Conservation (phyloP, 2,329 filamentous ascomycete species). For the Ceratocystiopsis minuta region DNA sequence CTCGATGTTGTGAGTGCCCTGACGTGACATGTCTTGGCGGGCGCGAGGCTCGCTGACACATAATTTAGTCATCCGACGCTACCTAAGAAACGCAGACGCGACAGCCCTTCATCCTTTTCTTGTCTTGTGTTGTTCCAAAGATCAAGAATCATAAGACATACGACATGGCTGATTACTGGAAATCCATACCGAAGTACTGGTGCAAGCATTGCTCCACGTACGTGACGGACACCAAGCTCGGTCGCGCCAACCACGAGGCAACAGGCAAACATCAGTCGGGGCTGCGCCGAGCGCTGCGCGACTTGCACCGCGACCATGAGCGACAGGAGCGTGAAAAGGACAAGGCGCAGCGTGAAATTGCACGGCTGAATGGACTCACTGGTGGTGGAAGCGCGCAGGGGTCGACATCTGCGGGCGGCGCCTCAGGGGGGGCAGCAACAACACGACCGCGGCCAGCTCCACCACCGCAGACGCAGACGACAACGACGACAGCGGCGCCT, state of each 20-base stretch:
- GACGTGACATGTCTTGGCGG: no score
- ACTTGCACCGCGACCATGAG: slow-evolving; percentile 73
- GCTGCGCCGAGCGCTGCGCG: slow-evolving; percentile 76
- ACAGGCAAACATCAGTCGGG: slow-evolving; percentile 70
- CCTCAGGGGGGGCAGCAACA: background rate
- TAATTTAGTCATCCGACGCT: no score
- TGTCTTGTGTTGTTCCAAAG: background rate
- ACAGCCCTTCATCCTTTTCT: no score
- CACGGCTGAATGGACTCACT: slow-evolving; percentile 65
- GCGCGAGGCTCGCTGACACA: no score
- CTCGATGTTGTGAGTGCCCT: no score
- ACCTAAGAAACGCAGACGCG: no score
- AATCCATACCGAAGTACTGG: slow-evolving; percentile 93
- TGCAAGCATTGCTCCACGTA: slow-evolving; percentile 91
- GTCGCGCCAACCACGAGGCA: slow-evolving; percentile 75
- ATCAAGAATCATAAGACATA: background rate
- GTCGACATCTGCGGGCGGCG: no score
- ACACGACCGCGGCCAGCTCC: background rate
- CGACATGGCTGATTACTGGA: slow-evolving; percentile 93
- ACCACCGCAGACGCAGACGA: background rate
- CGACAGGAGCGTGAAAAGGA: slow-evolving; percentile 66
- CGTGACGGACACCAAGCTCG: slow-evolving; percentile 82
- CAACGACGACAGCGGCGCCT: slow-evolving; percentile 14
- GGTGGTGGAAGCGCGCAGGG: slow-evolving; percentile 11
- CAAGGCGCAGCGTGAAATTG: slow-evolving; percentile 66